Evolutionary conservation across 805 yeast genomes (phyloP), one percentile per base, ranked within the genome.

Genomic region (Priceomyces melissophilus): DNA sequence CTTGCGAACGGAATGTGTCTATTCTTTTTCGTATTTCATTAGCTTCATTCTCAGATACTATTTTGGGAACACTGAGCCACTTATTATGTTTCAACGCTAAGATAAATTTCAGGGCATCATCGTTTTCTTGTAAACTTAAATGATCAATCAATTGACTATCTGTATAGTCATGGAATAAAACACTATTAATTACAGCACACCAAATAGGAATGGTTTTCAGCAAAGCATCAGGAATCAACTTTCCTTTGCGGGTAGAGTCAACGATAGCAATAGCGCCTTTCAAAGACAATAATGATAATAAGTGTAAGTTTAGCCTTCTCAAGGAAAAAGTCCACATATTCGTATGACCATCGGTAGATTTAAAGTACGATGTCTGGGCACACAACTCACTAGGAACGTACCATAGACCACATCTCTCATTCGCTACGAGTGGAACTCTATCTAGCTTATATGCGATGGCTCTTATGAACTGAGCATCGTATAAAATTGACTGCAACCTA

Each of bases 311-410:
- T 30, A 88, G 63, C 34, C 97, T 63, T 37, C 95, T 68, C 12
- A 78, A 60, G 27, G 87, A 82, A 52, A 89, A 88, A 26, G 74
- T 72, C 96, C 96, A 89, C 48, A 86, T 81, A 40, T 76, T 75
- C 0, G 79, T 80, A 53, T 89, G 97, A 0, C 97, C 97, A 62
- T 89, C 96, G 0, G 96, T 89, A 17, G 95, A 84, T 54, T 89
- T 89, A 65, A 89, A 89, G 54, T 89, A 88, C 12, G 82, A 76
- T 0, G 82, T 69, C 3, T 74, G 78, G 0, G 40, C 33, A 16
- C 61, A 65, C 0, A 48, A 35, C 0, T 45, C 41, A 0, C 84
- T 80, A 0, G 75, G 67, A 3, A 82, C 77, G 51, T 89, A 89
- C 96, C 96, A 89, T 10, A 78, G 54, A 0, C 96, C 96, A 60